A percentile compares a stretch with the other conserved stretches of the same genome.
phyloP scores from a whole-genome alignment of 495 filamentous ascomycete species.

The Choiromyces venosus region DNA sequence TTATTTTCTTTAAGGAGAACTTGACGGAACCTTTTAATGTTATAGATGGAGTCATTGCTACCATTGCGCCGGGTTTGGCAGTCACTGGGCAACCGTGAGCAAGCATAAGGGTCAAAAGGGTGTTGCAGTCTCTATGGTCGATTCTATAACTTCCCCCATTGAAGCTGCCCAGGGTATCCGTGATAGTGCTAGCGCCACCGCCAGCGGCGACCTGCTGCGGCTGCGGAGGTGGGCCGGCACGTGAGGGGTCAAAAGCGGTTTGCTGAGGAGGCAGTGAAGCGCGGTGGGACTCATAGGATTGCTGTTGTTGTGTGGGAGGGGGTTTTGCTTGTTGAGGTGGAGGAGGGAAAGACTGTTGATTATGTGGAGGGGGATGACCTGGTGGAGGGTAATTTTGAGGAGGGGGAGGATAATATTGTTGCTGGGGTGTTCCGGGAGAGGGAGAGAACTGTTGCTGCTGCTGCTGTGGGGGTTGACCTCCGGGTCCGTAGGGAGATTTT shows the following conservation, averaged over 20 bases:
- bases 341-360: constrained; percentile 46
- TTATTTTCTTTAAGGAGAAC: constrained; percentile 77
- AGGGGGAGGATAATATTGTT: constrained; percentile 45
- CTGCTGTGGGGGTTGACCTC: neutral
- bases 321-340: constrained; percentile 46
- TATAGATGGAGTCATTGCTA: constrained; percentile 86
- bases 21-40: constrained; percentile 73
- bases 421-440: constrained; percentile 34
- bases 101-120: constrained; percentile 79
- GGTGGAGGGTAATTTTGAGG: constrained; percentile 44
- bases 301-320: constrained; percentile 33
- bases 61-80: constrained; percentile 81
- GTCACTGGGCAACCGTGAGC: constrained; percentile 80
- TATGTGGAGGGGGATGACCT: constrained; percentile 39
- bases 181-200: constrained; percentile 55
- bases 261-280: constrained; percentile 26
- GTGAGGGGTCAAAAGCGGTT: constrained; percentile 33
- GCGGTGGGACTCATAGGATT: constrained; percentile 19
- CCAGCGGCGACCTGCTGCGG: constrained; percentile 44
- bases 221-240: constrained; percentile 34
- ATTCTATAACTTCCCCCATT: constrained; percentile 93
- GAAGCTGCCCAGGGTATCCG: constrained; percentile 86
- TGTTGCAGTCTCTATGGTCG: constrained; percentile 87
- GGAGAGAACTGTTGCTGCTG: constrained; percentile 26
- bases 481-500: constrained; percentile 1